These are phyloP conservation scores for Alternaria longipes DNA, from an alignment of 2,329 filamentous ascomycete genomes.

Conservation along the genomic window DNA sequence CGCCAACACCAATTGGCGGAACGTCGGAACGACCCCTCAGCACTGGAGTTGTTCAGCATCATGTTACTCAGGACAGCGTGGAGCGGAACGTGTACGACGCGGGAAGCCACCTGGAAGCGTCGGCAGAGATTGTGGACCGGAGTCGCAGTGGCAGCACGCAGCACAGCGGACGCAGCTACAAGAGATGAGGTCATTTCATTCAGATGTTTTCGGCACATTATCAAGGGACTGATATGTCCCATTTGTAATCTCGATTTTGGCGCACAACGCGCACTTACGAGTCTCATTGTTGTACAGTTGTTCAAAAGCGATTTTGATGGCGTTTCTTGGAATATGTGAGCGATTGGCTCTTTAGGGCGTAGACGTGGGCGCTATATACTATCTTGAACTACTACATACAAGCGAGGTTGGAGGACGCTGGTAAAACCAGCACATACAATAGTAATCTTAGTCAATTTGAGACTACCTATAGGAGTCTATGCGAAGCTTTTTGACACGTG, in stretches of 20 bases:
- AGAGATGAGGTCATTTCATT: slow-evolving; percentile 10
- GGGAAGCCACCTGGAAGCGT: slow-evolving; percentile 45
- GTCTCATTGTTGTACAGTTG: slow-evolving; percentile 36
- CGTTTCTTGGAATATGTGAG: slow-evolving; percentile 15
- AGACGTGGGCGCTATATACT: slow-evolving; percentile 8
- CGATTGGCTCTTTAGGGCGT: slow-evolving; percentile 12
- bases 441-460: slow-evolving; percentile 15
- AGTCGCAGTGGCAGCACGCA: slow-evolving; percentile 47
- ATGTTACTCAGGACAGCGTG: slow-evolving; percentile 50
- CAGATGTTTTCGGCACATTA: slow-evolving; percentile 14
- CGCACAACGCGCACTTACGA: slow-evolving; percentile 28
- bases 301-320: slow-evolving; percentile 26
- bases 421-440: slow-evolving; percentile 11
- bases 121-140: slow-evolving; percentile 50
- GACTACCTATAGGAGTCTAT: not conserved
- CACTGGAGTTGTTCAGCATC: slow-evolving; percentile 52
- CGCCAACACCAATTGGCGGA: slow-evolving; percentile 28
- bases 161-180: slow-evolving; percentile 32
- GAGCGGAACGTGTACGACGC: slow-evolving; percentile 43
- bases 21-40: slow-evolving; percentile 43
- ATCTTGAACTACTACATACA: slow-evolving; percentile 6
- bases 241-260: slow-evolving; percentile 17
- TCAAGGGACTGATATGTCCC: not conserved
- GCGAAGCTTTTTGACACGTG: not conserved
- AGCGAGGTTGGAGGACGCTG: not conserved